A percentile compares a stretch with the other conserved stretches of the same genome.
Conservation (phyloP, 176 grass and related monocot species). For the Avena eriantha region DNA sequence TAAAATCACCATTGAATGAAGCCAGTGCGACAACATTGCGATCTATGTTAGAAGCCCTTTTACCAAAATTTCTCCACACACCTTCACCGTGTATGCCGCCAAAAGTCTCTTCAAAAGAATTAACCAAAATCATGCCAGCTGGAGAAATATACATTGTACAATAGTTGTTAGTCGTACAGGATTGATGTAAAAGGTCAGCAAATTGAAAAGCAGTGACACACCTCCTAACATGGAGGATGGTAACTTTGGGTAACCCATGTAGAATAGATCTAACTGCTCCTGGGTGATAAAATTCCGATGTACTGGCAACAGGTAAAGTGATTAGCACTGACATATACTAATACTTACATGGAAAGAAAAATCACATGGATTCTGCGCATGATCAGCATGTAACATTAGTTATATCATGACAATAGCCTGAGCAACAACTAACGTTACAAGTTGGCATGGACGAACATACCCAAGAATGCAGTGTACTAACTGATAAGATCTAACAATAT, state of each 20-base stretch:
- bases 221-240: not conserved
- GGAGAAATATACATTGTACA: not conserved
- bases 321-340: not conserved
- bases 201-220: not conserved
- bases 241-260: not conserved
- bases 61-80: not conserved
- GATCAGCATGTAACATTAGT: not conserved
- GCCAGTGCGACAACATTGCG: conserved; percentile 8
- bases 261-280: not conserved
- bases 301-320: not conserved
- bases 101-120: conserved; percentile 34
- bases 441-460: not conserved
- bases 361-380: not conserved
- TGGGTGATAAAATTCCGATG: not conserved
- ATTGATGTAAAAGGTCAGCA: not conserved
- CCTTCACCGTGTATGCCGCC: not conserved
- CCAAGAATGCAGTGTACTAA: conserved; percentile 8
- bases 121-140: conserved; percentile 22
- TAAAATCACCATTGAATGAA: conserved; percentile 30
- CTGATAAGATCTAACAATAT: not conserved
- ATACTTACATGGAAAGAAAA: not conserved
- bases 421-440: conserved; percentile 10
- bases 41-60: not conserved
- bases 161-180: not conserved
- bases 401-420: not conserved